Conservation (phyloP, 352 stramenopile species). For the Globisporangium viniferum region DNA sequence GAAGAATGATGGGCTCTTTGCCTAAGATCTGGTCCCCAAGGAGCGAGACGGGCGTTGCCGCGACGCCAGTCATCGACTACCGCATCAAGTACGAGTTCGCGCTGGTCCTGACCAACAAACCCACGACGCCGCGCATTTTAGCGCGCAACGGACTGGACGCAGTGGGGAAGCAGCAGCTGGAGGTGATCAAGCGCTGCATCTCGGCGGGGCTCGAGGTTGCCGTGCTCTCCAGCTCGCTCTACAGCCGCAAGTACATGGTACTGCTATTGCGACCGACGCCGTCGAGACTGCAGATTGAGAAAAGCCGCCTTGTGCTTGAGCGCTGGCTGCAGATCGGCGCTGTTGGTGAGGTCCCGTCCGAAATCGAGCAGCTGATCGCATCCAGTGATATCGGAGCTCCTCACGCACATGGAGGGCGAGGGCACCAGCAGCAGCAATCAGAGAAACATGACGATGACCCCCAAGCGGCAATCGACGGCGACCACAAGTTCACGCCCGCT, state of each 20-base stretch:
- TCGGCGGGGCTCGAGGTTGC: conserved; percentile 70
- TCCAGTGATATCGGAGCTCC: conserved; percentile 62
- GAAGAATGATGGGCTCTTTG: conserved; percentile 36
- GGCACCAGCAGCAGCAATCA: not conserved
- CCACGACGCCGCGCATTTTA: conserved; percentile 68
- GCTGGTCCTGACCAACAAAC: conserved; percentile 81
- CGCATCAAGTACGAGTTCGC: conserved; percentile 85
- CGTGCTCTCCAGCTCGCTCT: conserved; percentile 76
- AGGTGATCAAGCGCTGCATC: conserved; percentile 75
- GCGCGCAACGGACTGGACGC: conserved; percentile 72
- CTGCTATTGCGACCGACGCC: conserved; percentile 62
- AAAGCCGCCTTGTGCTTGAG: conserved; percentile 75
- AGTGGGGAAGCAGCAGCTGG: conserved; percentile 67
- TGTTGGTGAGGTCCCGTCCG: conserved; percentile 79
- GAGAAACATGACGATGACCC: not conserved
- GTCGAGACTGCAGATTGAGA: conserved; percentile 70
- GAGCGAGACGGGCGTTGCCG: conserved; percentile 37
- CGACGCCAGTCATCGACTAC: conserved; percentile 37
- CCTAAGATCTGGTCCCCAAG: conserved; percentile 76
- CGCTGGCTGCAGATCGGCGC: conserved; percentile 85
- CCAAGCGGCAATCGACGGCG: conserved; percentile 27
- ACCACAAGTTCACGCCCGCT: conserved; percentile 77
- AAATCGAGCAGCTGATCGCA: conserved; percentile 85
- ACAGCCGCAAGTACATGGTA: conserved; percentile 81
- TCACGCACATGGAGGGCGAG: conserved; percentile 14